Evolutionary conservation across 805 yeast species (phyloP).

Genomic region (Candida silvicultrix): DNA sequence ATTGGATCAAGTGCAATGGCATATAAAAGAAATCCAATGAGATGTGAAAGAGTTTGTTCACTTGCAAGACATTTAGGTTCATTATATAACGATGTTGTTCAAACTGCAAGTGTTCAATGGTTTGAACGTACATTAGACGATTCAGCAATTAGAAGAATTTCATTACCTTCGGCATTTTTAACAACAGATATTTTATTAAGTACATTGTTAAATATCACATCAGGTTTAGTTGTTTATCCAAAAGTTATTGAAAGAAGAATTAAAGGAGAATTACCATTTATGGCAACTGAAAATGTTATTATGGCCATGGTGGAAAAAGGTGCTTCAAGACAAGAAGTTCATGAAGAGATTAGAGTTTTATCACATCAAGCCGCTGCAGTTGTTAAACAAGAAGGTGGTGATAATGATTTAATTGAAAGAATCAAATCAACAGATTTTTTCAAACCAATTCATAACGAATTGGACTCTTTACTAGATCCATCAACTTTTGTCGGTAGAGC

Average conservation of each 20-base stretch:
- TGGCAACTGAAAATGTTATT: slow-evolving; percentile 98
- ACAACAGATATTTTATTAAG: slow-evolving; percentile 91
- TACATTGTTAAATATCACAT: slow-evolving; percentile 84
- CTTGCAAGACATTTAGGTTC: slow-evolving; percentile 93
- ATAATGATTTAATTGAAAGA: slow-evolving; percentile 92
- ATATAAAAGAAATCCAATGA: slow-evolving; percentile 98
- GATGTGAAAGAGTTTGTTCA: slow-evolving; percentile 98
- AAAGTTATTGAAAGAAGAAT: slow-evolving; percentile 98
- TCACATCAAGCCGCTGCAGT: slow-evolving; percentile 97
- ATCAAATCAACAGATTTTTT: slow-evolving; percentile 72
- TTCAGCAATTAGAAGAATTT: slow-evolving; percentile 95
- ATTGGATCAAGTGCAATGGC: slow-evolving; percentile 99
- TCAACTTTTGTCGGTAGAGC: slow-evolving; percentile 97
- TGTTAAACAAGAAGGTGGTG: slow-evolving; percentile 98
- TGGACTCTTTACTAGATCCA: slow-evolving; percentile 81
- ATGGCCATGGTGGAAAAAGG: slow-evolving; percentile 99
- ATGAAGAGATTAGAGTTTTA: slow-evolving; percentile 93
- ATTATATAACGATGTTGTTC: slow-evolving; percentile 85
- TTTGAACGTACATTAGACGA: slow-evolving; percentile 98
- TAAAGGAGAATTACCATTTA: slow-evolving; percentile 90
- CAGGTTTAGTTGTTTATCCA: slow-evolving; percentile 96
- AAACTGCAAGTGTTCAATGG: slow-evolving; percentile 98
- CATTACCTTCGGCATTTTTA: slow-evolving; percentile 92
- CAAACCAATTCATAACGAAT: slow-evolving; percentile 80
- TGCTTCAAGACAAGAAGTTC: slow-evolving; percentile 97